Conservation (phyloP, 2,329 filamentous ascomycete genomes). For the Cryphonectria radicalis region DNA sequence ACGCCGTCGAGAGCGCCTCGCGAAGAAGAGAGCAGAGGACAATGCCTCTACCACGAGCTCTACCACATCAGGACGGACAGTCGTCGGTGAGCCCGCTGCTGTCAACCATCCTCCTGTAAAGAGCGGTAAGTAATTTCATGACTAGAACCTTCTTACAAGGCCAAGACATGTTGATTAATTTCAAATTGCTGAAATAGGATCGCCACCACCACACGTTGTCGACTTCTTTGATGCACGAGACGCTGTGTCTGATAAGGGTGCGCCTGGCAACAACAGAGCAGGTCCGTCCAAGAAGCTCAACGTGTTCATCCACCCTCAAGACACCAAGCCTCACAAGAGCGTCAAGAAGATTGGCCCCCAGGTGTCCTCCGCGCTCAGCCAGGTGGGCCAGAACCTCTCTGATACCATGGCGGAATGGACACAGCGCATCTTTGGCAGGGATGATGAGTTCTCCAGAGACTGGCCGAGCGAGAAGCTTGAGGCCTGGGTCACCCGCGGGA, state of each 20-base stretch:
- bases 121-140: not conserved
- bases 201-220: not conserved
- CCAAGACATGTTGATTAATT: too few relatives aligned
- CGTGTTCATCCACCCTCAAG: too few relatives aligned
- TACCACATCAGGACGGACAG: not conserved
- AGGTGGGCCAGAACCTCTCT: not conserved
- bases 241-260: not conserved
- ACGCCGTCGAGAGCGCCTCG: constrained; percentile 3
- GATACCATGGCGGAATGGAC: constrained; percentile 16
- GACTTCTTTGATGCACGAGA: not conserved
- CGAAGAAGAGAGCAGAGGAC: not conserved
- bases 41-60: constrained; percentile 11
- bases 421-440: constrained; percentile 16
- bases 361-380: not conserved
- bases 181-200: not conserved
- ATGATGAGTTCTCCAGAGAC: constrained; percentile 21
- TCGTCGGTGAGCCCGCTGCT: not conserved
- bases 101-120: not conserved
- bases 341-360: not conserved
- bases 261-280: not conserved
- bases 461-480: constrained; percentile 25
- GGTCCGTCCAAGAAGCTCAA: not conserved
- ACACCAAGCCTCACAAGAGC: not conserved
- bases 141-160: not conserved
- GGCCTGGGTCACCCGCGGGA: constrained; percentile 14